These are phyloP conservation scores for Pleoardoris graminearum DNA, from an alignment of 2,329 filamentous ascomycete species.

Conservation along the genomic window DNA sequence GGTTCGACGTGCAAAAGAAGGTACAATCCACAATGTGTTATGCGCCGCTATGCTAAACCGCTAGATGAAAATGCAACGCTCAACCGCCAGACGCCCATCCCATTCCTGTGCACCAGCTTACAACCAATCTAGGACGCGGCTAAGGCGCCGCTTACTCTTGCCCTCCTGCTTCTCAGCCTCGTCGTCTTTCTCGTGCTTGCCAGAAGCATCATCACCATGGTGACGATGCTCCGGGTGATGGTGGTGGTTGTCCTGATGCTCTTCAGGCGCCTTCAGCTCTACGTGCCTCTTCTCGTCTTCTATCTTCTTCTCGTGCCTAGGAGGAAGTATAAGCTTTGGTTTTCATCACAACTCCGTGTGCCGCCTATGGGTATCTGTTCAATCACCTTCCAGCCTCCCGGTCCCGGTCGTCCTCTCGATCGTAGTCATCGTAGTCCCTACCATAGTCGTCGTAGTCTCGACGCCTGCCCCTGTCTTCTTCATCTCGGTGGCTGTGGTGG, in stretches of 20 bases:
- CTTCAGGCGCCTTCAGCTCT: background rate
- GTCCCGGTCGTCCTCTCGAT: constrained; percentile 26
- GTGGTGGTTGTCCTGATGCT: background rate
- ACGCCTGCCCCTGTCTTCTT: constrained; percentile 33
- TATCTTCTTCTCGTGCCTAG: no score
- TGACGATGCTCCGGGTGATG: background rate
- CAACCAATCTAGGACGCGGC: background rate
- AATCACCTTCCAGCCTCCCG: constrained; percentile 36
- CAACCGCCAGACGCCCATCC: no score
- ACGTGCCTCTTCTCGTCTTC: background rate
- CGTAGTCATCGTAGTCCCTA: constrained; percentile 31
- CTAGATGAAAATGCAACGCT: background rate
- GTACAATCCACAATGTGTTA: background rate
- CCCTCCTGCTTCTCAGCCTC: background rate
- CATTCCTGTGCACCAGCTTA: background rate
- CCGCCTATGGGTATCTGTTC: background rate
- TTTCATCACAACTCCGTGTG: background rate
- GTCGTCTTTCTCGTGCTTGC: background rate
- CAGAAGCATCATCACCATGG: background rate
- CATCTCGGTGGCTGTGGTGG: constrained; percentile 34
- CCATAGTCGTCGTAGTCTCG: constrained; percentile 33
- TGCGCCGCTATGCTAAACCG: background rate
- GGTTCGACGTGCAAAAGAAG: no score
- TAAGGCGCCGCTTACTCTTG: background rate
- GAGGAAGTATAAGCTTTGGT: no score